These are phyloP conservation scores for Penicillium alfredii DNA, from an alignment of 495 filamentous ascomycete species.

Conservation along the genomic window DNA sequence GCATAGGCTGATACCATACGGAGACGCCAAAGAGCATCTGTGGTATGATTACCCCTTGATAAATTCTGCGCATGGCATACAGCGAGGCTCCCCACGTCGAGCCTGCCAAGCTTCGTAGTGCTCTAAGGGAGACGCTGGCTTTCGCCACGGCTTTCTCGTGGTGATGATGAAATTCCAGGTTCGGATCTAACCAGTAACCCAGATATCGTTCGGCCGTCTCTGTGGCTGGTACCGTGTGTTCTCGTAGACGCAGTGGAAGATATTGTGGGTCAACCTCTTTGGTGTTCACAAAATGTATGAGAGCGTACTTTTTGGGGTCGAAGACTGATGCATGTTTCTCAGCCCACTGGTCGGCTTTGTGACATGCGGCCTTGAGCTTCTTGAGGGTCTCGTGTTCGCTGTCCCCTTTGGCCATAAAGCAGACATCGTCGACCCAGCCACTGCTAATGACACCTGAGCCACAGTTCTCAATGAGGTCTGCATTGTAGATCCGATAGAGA, in stretches of 20 bases:
- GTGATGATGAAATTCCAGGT: slow-evolving; percentile 10
- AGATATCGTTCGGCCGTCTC: slow-evolving; percentile 5
- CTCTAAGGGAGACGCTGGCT: slow-evolving; percentile 6
- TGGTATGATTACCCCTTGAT: neutral
- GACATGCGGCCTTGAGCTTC: neutral
- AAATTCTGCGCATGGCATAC: slow-evolving; percentile 1
- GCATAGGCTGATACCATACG: no score
- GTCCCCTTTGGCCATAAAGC: neutral
- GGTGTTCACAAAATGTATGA: neutral
- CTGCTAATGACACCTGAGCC: neutral
- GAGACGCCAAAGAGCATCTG: neutral
- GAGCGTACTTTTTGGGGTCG: neutral
- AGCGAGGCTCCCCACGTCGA: slow-evolving; percentile 15
- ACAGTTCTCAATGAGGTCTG: slow-evolving; percentile 8
- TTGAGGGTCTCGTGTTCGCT: neutral
- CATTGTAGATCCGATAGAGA: slow-evolving; percentile 21
- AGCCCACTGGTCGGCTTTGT: neutral
- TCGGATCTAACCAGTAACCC: slow-evolving; percentile 13
- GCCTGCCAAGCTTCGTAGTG: slow-evolving; percentile 5
- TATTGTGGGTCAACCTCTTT: neutral
- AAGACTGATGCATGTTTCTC: neutral
- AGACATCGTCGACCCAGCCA: slow-evolving; percentile 16
- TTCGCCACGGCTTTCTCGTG: slow-evolving; percentile 8
- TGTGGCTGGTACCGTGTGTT: neutral
- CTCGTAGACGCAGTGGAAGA: neutral